Conservation (phyloP, 106 monocot genomes). For the Phalaenopsis equestris region DNA sequence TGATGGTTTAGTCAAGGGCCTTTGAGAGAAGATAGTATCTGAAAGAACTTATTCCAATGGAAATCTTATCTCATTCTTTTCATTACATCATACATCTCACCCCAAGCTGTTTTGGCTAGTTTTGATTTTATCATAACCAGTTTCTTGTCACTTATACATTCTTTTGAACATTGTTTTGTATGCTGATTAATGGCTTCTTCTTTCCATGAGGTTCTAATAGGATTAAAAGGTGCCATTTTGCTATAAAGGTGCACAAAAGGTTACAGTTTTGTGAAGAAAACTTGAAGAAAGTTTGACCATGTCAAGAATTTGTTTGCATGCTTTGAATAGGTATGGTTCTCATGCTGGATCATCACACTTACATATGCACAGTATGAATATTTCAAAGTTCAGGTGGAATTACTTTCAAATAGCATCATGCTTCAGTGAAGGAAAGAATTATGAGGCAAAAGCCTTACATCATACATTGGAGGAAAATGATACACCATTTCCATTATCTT, state of each 20-base stretch:
- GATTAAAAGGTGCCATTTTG: not conserved
- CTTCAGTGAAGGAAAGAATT: conserved; percentile 7
- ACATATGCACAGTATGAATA: conserved; percentile 7
- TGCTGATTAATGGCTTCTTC: conserved; percentile 3
- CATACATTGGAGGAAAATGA: conserved; percentile 8
- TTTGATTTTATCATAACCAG: not conserved
- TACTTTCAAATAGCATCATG: conserved; percentile 11
- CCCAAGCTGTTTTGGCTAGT: not conserved
- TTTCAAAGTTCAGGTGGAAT: conserved; percentile 9
- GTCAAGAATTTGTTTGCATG: conserved; percentile 15
- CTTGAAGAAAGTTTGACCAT: conserved; percentile 12
- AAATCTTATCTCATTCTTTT: not conserved
- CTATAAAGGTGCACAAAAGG: not conserved
- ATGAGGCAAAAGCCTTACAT: not conserved
- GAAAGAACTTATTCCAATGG: too few species aligned
- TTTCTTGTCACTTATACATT: not conserved
- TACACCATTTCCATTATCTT: conserved; percentile 11
- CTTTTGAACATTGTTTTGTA: not conserved
- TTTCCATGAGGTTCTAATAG: not conserved
- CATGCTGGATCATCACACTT: conserved; percentile 12
- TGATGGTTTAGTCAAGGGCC: too few species aligned
- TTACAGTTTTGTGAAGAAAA: not conserved
- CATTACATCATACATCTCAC: not conserved
- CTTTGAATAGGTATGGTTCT: conserved; percentile 7
- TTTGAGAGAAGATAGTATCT: too few species aligned